A percentile compares a stretch with the other conserved stretches of the same genome.
phyloP scores from a whole-genome alignment of 768 basidiomycete species.

The Paxillus involutus region DNA sequence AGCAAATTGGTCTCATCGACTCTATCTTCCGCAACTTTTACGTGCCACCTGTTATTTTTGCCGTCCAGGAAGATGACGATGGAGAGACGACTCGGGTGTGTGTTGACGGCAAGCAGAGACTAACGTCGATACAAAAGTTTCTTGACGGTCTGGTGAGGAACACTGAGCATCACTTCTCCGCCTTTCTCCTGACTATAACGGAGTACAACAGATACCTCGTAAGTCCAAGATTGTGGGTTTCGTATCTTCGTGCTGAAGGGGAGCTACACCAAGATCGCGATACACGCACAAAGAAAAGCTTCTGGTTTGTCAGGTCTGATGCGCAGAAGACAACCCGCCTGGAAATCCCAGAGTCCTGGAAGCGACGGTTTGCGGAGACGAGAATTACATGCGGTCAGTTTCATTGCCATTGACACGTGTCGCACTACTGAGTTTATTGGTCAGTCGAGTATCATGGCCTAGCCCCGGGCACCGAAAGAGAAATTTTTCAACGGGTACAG shows the following conservation, averaged over 20 bases:
- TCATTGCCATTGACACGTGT: not conserved
- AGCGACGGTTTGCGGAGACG: slow-evolving; percentile 51
- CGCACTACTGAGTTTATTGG: not conserved
- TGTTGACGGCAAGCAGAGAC: slow-evolving; percentile 54
- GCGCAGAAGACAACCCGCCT: slow-evolving; percentile 41
- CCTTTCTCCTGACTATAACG: slow-evolving; percentile 7
- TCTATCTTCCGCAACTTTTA: slow-evolving; percentile 55
- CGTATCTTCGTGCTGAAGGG: slow-evolving; percentile 10
- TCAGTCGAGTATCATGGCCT: slow-evolving; percentile 70
- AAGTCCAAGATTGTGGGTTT: slow-evolving; percentile 20
- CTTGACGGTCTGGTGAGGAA: slow-evolving; percentile 43
- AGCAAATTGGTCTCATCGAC: slow-evolving; percentile 57
- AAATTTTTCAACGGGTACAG: slow-evolving; percentile 83
- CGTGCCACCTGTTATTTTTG: slow-evolving; percentile 52
- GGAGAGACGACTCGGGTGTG: slow-evolving; percentile 43
- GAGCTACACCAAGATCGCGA: slow-evolving; percentile 49
- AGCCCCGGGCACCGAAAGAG: slow-evolving; percentile 59
- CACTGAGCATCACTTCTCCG: not conserved
- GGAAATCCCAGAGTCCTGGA: slow-evolving; percentile 54
- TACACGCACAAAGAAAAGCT: slow-evolving; percentile 55
- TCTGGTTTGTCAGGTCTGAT: slow-evolving; percentile 58
- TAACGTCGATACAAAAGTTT: slow-evolving; percentile 48
- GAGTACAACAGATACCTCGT: slow-evolving; percentile 51
- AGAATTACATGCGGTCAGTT: slow-evolving; percentile 67
- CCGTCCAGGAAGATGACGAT: slow-evolving; percentile 39